Base-by-base conservation (phyloP, 176 grass and related monocot species). In the Neostapfia colusana region DNA sequence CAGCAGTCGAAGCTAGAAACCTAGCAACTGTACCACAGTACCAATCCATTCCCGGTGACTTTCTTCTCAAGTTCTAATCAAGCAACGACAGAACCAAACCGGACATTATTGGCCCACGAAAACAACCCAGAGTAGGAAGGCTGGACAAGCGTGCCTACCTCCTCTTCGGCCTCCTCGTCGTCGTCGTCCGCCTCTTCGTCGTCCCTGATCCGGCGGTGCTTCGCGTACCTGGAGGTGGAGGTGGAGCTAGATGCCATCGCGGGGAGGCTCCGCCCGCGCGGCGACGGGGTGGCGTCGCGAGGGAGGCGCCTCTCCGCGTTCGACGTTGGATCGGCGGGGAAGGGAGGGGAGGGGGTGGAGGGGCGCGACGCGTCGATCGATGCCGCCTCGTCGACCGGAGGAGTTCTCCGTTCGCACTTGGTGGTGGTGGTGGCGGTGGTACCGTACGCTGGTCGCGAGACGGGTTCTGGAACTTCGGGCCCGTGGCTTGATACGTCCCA, bases 181-280 rank as follows among this genome's bases (percentile, higher is more conserved):
- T 76, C 88, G 2, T 86, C 75, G 9, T 90, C 81, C 16, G 34
- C 25, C 51, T 85, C 85, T 9, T 90, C 88, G 18, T 81, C 85
- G 60, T 93, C 84, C 35, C 77, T 78, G 60, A 87, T 87, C 76
- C 76, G 79, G 27, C 81, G 84, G 45, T 89, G 88, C 83, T 94
- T 95, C 24, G 82, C 72, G 74, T 83, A 74, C 65, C 78, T 89
- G 70, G 78, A 86, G 69, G 93, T 78, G 75, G 81, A 69, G 50
- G 93, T 77, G 75, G 81, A 72, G 56, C 82, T 74, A 64, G 69
- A 83, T 24, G 87, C 89, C 92, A 79, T 89, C 70, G 81, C 26
- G 43, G 20, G 28, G 31, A 31, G 31, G 39, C 58, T 77, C 46
- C 56, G 66, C n/a, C 28, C 42, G 68, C 42, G 10, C 13, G 80